Evolutionary conservation across 2,329 filamentous ascomycete genomes (phyloP).

Genomic region (Cercospora nicotianae): DNA sequence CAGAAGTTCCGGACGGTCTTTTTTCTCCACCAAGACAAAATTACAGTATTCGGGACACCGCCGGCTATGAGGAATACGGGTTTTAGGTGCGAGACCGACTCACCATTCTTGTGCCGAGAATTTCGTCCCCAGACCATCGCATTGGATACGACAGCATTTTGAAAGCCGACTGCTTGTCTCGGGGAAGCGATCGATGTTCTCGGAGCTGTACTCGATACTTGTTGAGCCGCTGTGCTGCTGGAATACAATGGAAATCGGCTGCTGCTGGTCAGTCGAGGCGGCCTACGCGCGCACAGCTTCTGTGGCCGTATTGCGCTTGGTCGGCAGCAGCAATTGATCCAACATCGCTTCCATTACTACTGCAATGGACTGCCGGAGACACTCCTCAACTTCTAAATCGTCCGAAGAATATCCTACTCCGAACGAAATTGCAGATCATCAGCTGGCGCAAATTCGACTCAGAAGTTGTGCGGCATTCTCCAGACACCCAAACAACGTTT

Average conservation of each 20-base stretch:
- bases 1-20: neutral
- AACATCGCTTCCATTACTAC: neutral
- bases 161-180: neutral
- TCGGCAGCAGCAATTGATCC: neutral
- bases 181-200: neutral
- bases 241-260: neutral
- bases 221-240: neutral
- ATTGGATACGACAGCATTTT: neutral
- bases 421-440: neutral
- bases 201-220: neutral
- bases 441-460: neutral
- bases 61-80: neutral
- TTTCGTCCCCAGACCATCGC: neutral
- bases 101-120: neutral
- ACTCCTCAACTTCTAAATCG: neutral
- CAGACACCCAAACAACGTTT: neutral
- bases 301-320: neutral
- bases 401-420: neutral
- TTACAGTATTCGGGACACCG: neutral
- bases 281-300: neutral
- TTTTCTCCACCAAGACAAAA: neutral
- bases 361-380: neutral
- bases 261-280: neutral
- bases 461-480: neutral
- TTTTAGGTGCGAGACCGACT: neutral